Conservation (phyloP, 148 eudicot genomes). For the Heliamphora exappendiculata region DNA sequence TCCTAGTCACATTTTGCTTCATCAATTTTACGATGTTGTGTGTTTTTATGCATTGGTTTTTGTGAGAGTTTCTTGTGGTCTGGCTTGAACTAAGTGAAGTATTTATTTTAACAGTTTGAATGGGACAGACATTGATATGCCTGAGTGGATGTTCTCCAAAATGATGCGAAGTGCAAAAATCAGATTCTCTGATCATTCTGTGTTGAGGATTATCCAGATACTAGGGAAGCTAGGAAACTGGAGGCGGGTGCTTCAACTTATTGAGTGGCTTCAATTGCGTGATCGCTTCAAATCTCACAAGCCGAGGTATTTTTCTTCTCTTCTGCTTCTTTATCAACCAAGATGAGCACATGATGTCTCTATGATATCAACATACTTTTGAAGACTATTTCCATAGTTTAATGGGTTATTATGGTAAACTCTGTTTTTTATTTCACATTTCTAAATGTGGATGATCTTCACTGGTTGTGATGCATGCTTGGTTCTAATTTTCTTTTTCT, state of each 20-base stretch:
- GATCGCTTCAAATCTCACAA: slow-evolving; percentile 78
- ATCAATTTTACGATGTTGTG: not conserved
- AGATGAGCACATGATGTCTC: not conserved
- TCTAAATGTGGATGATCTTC: not conserved
- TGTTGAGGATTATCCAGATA: slow-evolving; percentile 79
- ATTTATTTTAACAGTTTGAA: slow-evolving; percentile 60
- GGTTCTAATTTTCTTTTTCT: not conserved
- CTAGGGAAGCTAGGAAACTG: slow-evolving; percentile 85
- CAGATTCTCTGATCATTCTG: slow-evolving; percentile 74
- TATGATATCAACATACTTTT: not conserved
- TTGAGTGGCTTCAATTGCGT: slow-evolving; percentile 85
- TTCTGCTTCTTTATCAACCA: not conserved
- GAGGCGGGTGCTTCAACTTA: slow-evolving; percentile 82
- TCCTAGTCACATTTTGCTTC: not conserved
- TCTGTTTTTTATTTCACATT: not conserved
- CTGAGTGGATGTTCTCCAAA: slow-evolving; percentile 92
- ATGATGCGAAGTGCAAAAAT: slow-evolving; percentile 79
- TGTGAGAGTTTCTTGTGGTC: not conserved
- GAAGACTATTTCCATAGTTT: not conserved
- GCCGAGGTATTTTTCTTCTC: slow-evolving; percentile 39
- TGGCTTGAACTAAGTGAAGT: slow-evolving; percentile 23
- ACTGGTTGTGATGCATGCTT: not conserved
- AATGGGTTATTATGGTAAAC: not conserved
- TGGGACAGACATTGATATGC: slow-evolving; percentile 72
- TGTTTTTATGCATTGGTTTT: not conserved